Evolutionary conservation across 2,329 filamentous ascomycete genomes (phyloP).

Genomic region (Acrocalymma vagum): DNA sequence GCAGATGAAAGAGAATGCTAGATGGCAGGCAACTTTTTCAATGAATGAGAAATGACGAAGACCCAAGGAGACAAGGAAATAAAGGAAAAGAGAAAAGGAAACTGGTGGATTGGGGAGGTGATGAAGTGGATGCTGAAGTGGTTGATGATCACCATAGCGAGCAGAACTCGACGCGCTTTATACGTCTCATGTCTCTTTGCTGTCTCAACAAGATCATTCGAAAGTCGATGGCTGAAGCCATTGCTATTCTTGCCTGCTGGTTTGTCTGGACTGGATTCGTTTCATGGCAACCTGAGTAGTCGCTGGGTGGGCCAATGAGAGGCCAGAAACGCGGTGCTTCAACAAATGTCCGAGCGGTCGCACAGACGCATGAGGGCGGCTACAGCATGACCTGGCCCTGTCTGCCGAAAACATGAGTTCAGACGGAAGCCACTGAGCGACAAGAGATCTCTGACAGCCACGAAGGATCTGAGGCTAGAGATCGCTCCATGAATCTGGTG

Average conservation of each 20-base stretch:
- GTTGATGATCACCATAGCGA: constrained; percentile 36
- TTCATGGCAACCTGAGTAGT: constrained; percentile 49
- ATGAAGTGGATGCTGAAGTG: constrained; percentile 42
- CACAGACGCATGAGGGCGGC: constrained; percentile 44
- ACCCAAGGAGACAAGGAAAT: constrained; percentile 40
- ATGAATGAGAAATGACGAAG: constrained; percentile 41
- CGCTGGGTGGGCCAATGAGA: constrained; percentile 47
- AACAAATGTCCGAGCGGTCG: constrained; percentile 45
- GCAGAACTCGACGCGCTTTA: constrained; percentile 36
- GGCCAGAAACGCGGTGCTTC: constrained; percentile 30
- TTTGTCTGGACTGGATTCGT: constrained; percentile 38
- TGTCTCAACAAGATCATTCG: constrained; percentile 26
- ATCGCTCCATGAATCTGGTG: constrained; percentile 35
- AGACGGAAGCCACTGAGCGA: constrained; percentile 36
- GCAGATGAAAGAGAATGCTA: constrained; percentile 40
- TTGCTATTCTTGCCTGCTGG: constrained; percentile 46
- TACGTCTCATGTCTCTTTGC: constrained; percentile 25
- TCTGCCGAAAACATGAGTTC: constrained; percentile 29
- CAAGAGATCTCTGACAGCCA: constrained; percentile 19
- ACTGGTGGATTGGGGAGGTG: constrained; percentile 36
- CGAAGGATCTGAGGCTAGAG: constrained; percentile 28
- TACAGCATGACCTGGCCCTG: constrained; percentile 39
- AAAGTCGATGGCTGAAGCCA: constrained; percentile 28
- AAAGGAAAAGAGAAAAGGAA: constrained; percentile 43
- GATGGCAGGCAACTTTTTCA: constrained; percentile 27